Evolutionary conservation across 202 grass and related monocot genomes (phyloP).

Genomic region (Setaria viridis): DNA sequence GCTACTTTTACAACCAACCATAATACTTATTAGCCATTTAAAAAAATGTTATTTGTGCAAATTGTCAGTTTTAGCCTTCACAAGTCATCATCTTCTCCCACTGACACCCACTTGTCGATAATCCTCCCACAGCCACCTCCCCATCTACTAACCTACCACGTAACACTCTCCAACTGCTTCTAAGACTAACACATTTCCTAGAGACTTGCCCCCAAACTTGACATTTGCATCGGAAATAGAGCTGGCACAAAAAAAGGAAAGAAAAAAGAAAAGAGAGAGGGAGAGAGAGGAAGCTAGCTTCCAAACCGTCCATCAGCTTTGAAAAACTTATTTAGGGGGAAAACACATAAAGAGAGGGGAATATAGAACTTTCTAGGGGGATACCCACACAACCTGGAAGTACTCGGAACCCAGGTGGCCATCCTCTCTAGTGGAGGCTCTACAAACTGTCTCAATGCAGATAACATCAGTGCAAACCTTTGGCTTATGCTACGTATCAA

Average conservation of each 20-base stretch:
- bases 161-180: no score
- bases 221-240: no score
- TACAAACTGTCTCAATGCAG: neutral
- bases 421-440: neutral
- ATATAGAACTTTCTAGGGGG: no score
- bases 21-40: neutral
- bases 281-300: neutral
- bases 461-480: neutral
- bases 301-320: neutral
- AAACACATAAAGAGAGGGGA: no score
- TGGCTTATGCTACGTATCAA: neutral
- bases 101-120: neutral
- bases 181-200: no score
- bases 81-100: neutral
- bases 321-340: no score
- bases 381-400: no score
- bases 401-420: neutral
- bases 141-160: neutral
- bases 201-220: no score
- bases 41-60: neutral
- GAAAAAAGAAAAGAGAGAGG: no score
- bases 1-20: neutral
- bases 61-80: neutral
- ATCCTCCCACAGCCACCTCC: neutral
- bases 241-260: no score